A percentile compares a stretch with the other conserved stretches of the same genome.
These are phyloP conservation scores for Ganoderma lingzhi DNA, from an alignment of 1,284 basidiomycete genomes.

Conservation along the genomic window DNA sequence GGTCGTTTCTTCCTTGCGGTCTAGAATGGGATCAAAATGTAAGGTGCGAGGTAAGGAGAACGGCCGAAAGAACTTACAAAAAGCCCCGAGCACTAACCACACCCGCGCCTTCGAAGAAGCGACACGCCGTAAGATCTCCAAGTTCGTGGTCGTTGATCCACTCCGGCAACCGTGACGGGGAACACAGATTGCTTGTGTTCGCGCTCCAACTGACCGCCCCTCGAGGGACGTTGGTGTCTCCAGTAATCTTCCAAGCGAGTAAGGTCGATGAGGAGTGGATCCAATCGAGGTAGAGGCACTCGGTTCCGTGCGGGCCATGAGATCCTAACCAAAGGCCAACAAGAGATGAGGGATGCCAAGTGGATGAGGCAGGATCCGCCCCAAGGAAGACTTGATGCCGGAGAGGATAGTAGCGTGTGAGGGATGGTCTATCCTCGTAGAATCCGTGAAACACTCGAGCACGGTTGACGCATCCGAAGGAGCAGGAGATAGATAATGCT, in stretches of 20 bases:
- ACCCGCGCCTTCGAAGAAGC: constrained; percentile 26
- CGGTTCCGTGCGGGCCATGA: constrained; percentile 38
- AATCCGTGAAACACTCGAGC: constrained; percentile 31
- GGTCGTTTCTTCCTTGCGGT: constrained; percentile 4
- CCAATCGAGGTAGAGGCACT: constrained; percentile 36
- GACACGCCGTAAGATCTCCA: constrained; percentile 10
- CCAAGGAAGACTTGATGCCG: constrained; percentile 16
- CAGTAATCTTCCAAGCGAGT: constrained; percentile 40
- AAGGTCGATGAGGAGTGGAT: constrained; percentile 18
- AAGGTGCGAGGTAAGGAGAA: no score
- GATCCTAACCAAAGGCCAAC: constrained; percentile 41
- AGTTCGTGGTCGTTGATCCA: constrained; percentile 13
- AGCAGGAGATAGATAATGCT: constrained; percentile 29
- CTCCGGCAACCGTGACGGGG: constrained; percentile 3
- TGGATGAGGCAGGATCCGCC: constrained; percentile 18
- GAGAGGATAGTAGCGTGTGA: constrained; percentile 39
- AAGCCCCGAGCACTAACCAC: constrained; percentile 33
- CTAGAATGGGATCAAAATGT: neutral
- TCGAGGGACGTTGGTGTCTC: constrained; percentile 40
- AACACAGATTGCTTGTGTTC: neutral
- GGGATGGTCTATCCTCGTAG: constrained; percentile 24
- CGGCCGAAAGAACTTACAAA: constrained; percentile 24
- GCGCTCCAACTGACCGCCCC: constrained; percentile 37
- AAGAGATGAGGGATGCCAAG: constrained; percentile 33
- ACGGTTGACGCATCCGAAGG: constrained; percentile 21